phyloP scores from a whole-genome alignment of 345 rosid species.

The Euclidium syriacum region DNA sequence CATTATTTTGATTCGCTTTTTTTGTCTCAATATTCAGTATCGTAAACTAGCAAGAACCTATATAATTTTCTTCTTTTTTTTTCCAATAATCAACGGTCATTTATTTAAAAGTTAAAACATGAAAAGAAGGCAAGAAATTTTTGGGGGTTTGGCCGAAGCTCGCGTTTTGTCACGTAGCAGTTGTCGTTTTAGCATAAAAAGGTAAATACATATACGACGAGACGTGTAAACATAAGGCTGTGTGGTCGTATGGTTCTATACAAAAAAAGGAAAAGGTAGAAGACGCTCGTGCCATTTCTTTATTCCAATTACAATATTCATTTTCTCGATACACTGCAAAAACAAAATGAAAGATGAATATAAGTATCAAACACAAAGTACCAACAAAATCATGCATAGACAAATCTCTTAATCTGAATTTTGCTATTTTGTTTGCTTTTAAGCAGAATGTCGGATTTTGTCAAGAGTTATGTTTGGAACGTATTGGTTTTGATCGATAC shows the following conservation, averaged over 20 bases:
- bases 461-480: conserved; percentile 15
- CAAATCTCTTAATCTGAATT: conserved; percentile 4
- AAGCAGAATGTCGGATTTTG: conserved; percentile 8
- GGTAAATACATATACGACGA: conserved; percentile 28
- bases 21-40: too few relatives aligned
- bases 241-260: conserved; percentile 22
- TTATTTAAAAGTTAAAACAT: neutral
- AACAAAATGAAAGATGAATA: neutral
- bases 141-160: conserved; percentile 36
- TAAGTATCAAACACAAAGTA: conserved; percentile 17
- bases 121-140: conserved; percentile 21
- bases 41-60: too few relatives aligned
- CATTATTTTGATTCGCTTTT: too few relatives aligned
- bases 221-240: conserved; percentile 36
- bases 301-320: neutral
- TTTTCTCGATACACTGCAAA: neutral
- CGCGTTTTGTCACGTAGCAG: conserved; percentile 33
- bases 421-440: conserved; percentile 8
- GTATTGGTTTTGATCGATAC: conserved; percentile 11
- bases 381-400: conserved; percentile 16
- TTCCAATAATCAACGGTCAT: neutral
- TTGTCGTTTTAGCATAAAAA: conserved; percentile 31
- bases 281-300: conserved; percentile 22
- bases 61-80: too few relatives aligned
- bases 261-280: conserved; percentile 25